Evolutionary conservation across 2,329 filamentous ascomycete genomes (phyloP).

Genomic region (Sporothrix brunneoviolacea): DNA sequence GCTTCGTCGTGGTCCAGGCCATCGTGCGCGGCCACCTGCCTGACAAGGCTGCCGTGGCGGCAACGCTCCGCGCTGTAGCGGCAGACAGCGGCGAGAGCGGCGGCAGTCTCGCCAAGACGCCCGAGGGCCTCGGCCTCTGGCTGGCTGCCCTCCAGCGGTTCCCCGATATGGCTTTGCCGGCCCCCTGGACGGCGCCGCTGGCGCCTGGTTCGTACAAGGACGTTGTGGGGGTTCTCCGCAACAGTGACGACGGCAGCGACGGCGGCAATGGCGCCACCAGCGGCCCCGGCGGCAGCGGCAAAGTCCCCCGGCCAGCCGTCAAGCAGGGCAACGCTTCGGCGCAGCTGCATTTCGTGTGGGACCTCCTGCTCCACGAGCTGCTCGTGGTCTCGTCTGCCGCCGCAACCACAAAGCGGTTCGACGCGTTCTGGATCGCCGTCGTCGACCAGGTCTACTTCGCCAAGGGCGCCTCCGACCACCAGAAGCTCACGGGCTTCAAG

Average conservation of each 20-base stretch:
- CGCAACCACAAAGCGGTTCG: conserved; percentile 9
- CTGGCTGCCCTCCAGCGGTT: conserved; percentile 61
- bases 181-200: conserved; percentile 75
- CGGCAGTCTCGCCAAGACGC: conserved; percentile 63
- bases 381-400: conserved; percentile 20
- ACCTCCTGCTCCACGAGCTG: conserved; percentile 55
- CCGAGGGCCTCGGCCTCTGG: conserved; percentile 88
- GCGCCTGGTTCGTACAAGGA: conserved; percentile 59
- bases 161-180: conserved; percentile 57
- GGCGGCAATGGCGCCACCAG: background rate
- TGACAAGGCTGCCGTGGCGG: conserved; percentile 48
- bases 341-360: conserved; percentile 84
- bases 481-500: conserved; percentile 88
- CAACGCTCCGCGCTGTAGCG: conserved; percentile 54
- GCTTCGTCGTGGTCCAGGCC: conserved; percentile 70
- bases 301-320: too few species aligned
- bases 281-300: too few species aligned
- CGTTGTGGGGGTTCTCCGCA: conserved; percentile 72
- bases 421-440: conserved; percentile 33
- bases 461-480: conserved; percentile 71
- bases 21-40: conserved; percentile 50
- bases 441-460: conserved; percentile 86
- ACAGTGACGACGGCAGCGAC: conserved; percentile 45
- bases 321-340: conserved; percentile 69
- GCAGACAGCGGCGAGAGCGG: conserved; percentile 32